Evolutionary conservation across 768 basidiomycete species (phyloP), one percentile per base, ranked within the genome.

Genomic region (Kwoniella newhampshirensis): DNA sequence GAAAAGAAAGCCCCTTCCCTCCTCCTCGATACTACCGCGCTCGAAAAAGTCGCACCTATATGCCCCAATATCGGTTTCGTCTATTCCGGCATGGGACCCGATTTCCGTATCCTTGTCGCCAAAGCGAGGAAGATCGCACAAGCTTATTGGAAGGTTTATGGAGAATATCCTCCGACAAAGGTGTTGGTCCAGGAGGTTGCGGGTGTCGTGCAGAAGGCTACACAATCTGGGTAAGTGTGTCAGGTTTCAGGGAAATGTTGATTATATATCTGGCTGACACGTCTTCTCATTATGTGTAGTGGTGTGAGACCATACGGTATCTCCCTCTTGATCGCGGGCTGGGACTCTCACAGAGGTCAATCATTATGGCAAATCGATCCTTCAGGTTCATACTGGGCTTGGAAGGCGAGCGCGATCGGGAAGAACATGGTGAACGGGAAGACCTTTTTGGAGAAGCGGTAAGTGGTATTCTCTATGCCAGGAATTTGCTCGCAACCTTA

Each of bases 381-480:
- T 37, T 96, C 92, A 35, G 96, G 96, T 52, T 91, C 91, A 28
- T 99, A 90, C 80, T 99, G 96, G 96, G 94, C 96, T 27, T 99
- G 96, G 96, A 99, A 99, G 76, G 96, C 96, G 7, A 94, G 91
- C 74, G 96, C 96, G 11, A 99, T 98, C 68, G 96, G 96, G 37
- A 99, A 99, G 81, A 98, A 98, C 78, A 97, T 98, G 91, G 86
- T 92, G 43, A 99, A 99, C 70, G 96, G 93, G 32, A 99, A 99
- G 79, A 99, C 96, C 7, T 99, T 99, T 79, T 78, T 99, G 65
- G 96, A 99, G 79, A 99, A 99, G 79, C 86, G 96, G 91, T 92
- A 66, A 70, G 85, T 58, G n/a, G n/a, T n/a, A n/a, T n/a, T n/a
- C n/a, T n/a, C n/a, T n/a, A n/a, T n/a, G n/a, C n/a, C n/a, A n/a